These are phyloP conservation scores for Capsicum rhomboideum DNA, from an alignment of 257 asterid genomes.

Conservation along the genomic window DNA sequence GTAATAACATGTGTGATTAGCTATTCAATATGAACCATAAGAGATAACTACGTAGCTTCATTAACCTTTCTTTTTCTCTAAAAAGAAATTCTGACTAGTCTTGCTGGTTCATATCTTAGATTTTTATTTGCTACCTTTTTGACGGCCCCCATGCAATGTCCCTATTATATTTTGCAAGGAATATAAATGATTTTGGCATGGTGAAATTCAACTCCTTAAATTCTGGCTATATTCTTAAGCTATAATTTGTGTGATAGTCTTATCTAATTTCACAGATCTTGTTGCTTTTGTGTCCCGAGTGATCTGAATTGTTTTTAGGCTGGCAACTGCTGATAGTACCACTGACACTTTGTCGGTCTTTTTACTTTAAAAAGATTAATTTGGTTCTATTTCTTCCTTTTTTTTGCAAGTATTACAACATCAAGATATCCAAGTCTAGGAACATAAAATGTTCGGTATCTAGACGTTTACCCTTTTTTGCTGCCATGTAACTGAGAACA, in stretches of 20 bases:
- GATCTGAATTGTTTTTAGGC: background rate
- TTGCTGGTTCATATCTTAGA: background rate
- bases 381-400: background rate
- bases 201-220: background rate
- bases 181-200: background rate
- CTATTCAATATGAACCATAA: too few relatives aligned
- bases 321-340: background rate
- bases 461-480: background rate
- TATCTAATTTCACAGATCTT: background rate
- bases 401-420: background rate
- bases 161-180: background rate
- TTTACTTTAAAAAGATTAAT: background rate
- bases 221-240: background rate
- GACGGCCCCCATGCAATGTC: background rate
- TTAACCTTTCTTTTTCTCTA: too few relatives aligned
- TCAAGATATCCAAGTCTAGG: background rate
- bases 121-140: background rate
- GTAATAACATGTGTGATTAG: too few relatives aligned
- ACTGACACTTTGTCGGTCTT: background rate
- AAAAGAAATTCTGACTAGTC: background rate
- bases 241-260: background rate
- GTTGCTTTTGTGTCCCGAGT: background rate
- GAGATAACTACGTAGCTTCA: background rate
- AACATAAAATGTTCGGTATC: background rate
- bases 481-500: background rate